Evolutionary conservation across 2,329 filamentous ascomycete species (phyloP).

Genomic region (Didymellaceae sp.): DNA sequence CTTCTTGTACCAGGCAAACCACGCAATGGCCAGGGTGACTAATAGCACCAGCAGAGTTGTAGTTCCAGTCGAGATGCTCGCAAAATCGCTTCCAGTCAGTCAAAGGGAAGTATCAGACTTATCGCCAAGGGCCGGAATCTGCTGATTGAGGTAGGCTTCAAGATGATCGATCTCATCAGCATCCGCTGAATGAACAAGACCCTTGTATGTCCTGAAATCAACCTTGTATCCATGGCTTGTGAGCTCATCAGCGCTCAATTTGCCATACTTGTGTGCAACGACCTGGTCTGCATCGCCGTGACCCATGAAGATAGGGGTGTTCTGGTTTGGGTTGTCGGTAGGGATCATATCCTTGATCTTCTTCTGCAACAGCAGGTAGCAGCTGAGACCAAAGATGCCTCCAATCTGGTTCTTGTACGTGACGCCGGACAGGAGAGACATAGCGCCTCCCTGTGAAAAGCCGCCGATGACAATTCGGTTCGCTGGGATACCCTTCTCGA

Average conservation of each 20-base stretch:
- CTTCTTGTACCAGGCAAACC: conserved; percentile 35
- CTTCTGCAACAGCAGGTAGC: conserved; percentile 75
- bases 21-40: conserved; percentile 33
- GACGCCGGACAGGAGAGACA: conserved; percentile 80
- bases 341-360: conserved; percentile 62
- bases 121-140: conserved; percentile 57
- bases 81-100: conserved; percentile 25
- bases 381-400: conserved; percentile 86
- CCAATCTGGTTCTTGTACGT: conserved; percentile 77
- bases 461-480: conserved; percentile 86
- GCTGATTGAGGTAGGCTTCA: conserved; percentile 66
- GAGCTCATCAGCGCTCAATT: conserved; percentile 70
- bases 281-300: conserved; percentile 82
- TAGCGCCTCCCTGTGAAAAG: conserved; percentile 86
- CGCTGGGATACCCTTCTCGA: conserved; percentile 79
- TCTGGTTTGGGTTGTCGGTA: conserved; percentile 64
- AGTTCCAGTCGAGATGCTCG: conserved; percentile 13
- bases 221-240: conserved; percentile 75
- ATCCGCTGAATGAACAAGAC: conserved; percentile 77
- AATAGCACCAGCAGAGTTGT: conserved; percentile 36
- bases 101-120: conserved; percentile 40
- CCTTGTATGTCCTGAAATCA: conserved; percentile 74
- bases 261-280: conserved; percentile 72
- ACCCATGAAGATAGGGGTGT: conserved; percentile 86
- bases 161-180: conserved; percentile 82